phyloP scores from a whole-genome alignment of 768 basidiomycete genomes.

The Fomitopsis serialis region DNA sequence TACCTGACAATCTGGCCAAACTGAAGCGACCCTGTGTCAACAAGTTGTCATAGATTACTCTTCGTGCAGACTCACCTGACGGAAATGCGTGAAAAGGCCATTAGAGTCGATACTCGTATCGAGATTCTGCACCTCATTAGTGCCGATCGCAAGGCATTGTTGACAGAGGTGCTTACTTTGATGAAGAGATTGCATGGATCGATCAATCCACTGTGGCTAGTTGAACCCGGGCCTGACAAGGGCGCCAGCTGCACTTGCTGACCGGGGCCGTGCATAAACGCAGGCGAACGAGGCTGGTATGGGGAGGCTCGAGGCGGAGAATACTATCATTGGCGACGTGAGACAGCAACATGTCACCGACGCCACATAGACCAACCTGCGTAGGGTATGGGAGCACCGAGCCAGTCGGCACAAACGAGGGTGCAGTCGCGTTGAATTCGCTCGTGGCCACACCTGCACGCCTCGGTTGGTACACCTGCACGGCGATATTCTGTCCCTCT shows the following conservation, averaged over 20 bases:
- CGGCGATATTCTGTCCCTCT: conserved; percentile 79
- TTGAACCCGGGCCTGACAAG: conserved; percentile 65
- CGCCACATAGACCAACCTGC: conserved; percentile 35
- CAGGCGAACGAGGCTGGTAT: conserved; percentile 35
- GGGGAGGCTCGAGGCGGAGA: conserved; percentile 58
- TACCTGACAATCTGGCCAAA: conserved; percentile 90
- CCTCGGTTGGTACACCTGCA: conserved; percentile 71
- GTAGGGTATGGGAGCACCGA: conserved; percentile 61
- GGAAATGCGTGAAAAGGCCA: conserved; percentile 77
- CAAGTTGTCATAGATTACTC: background rate
- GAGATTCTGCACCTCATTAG: conserved; percentile 54
- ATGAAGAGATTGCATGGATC: conserved; percentile 90
- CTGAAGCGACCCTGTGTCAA: conserved; percentile 30
- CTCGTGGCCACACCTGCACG: conserved; percentile 43
- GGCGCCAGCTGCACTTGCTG: conserved; percentile 88
- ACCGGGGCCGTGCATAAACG: conserved; percentile 82
- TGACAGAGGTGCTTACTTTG: conserved; percentile 46
- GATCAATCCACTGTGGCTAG: conserved; percentile 80
- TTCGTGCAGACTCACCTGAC: conserved; percentile 44
- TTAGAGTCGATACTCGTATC: conserved; percentile 85
- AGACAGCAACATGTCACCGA: conserved; percentile 1
- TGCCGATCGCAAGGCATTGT: background rate
- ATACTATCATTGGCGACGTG: conserved; percentile 36
- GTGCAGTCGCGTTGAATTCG: conserved; percentile 72
- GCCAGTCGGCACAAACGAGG: conserved; percentile 70